A percentile compares a stretch with the other conserved stretches of the same genome.
Conservation (phyloP, 345 rosid species). For the Clarkia xantiana region DNA sequence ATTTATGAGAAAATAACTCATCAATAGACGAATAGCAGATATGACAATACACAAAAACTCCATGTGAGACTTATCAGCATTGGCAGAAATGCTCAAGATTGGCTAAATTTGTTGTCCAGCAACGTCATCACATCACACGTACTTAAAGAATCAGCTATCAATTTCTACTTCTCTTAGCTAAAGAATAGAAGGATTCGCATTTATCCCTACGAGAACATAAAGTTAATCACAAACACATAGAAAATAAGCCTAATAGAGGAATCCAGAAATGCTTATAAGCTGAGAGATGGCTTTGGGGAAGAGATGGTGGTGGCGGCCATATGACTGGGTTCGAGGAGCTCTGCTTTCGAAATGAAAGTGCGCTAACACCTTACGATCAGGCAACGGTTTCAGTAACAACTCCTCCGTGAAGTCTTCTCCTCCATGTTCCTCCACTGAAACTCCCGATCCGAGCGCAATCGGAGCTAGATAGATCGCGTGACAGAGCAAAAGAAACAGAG, state of each 20-base stretch:
- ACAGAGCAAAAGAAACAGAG: slow-evolving; percentile 11
- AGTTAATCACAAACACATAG: neutral
- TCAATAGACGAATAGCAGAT: no score
- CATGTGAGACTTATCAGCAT: no score
- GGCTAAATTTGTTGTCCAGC: no score
- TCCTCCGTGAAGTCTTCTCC: slow-evolving; percentile 65
- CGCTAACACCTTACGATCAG: slow-evolving; percentile 70
- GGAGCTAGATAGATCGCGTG: slow-evolving; percentile 3
- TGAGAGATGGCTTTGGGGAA: slow-evolving; percentile 96
- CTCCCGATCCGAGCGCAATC: slow-evolving; percentile 25
- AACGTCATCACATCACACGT: no score
- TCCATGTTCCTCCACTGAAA: slow-evolving; percentile 2
- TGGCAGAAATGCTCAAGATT: no score
- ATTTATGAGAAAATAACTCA: no score
- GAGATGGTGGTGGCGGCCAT: slow-evolving; percentile 85
- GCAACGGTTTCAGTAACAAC: slow-evolving; percentile 64
- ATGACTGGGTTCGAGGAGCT: slow-evolving; percentile 46
- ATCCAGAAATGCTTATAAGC: slow-evolving; percentile 32
- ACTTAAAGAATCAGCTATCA: no score
- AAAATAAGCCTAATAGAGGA: neutral
- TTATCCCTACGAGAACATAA: neutral
- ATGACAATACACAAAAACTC: no score
- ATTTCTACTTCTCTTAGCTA: no score
- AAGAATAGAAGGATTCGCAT: no score
- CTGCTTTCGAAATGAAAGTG: slow-evolving; percentile 67